Base-by-base conservation (phyloP, 2,329 filamentous ascomycete genomes). In the Fusarium guadeloupense region DNA sequence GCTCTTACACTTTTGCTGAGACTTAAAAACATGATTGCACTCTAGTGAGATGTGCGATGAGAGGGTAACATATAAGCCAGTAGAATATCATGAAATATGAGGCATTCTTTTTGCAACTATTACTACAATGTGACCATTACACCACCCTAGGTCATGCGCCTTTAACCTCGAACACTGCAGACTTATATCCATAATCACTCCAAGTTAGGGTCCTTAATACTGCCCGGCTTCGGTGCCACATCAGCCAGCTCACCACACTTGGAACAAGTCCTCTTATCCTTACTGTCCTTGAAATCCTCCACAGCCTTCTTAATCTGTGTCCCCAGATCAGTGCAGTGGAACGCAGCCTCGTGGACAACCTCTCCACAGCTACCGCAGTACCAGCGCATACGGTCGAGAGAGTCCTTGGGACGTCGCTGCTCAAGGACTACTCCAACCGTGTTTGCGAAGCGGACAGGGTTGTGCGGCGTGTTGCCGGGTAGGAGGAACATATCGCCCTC, bases 341-440 rank as follows among this genome's bases (percentile, higher is more conserved):
- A 98, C 10, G 84, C 81, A 37, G 88, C 90, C 81, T 98, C 93
- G 77, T 96, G 89, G 7, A 98, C 93, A 62, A 93, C 77, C 52
- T 83, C 81, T 13, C 81, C 78, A 59, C 93, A 96, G 67, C 82
- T 64, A 44, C 77, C 77, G 77, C 95, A 98, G 78, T 98, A 98
- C 94, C 93, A 98, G 62, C 92, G 82, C 85, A 98, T 84, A 51
- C 84, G 83, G 80, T 98, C 94, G 53, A 93, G 64, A 23, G 86
- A 87, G 5, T 77, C 86, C 33, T 83, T 78, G 0, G 91, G 91
- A 10, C 95, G 83, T 34, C 86, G 85, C 81, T 96, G 92, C 81
- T 98, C 94, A 54, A 98, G 81, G 28, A 98, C 94, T 43, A 98
- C 83, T 26, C 94, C 94, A n/a, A 98, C 92, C 0, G 94, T 97